A percentile compares a stretch with the other conserved stretches of the same genome.
phyloP scores from a whole-genome alignment of 2,329 filamentous ascomycete genomes.

The Graphium sp. region DNA sequence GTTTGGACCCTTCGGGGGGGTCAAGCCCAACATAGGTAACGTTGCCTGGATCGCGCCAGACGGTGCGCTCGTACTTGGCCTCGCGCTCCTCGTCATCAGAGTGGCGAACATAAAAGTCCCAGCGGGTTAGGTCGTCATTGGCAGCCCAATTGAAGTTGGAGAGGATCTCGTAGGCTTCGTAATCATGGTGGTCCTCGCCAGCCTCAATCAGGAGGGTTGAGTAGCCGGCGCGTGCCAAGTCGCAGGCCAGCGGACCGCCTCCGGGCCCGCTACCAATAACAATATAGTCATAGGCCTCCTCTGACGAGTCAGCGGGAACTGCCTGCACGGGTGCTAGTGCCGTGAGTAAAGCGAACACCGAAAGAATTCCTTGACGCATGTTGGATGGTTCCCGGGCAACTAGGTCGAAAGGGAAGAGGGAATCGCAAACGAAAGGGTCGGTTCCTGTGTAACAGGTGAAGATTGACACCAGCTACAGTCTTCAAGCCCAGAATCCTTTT shows the following conservation, averaged over 20 bases:
- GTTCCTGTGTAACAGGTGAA: too few relatives aligned
- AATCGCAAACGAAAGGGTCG: too few relatives aligned
- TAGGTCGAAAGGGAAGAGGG: too few relatives aligned
- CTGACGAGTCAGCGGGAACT: too few relatives aligned
- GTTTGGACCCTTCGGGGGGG: conserved; percentile 17
- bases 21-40: conserved; percentile 13
- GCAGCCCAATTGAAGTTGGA: conserved; percentile 28
- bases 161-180: conserved; percentile 25
- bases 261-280: conserved; percentile 46
- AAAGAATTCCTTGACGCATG: too few relatives aligned
- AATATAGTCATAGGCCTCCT: conserved; percentile 32
- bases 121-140: conserved; percentile 31
- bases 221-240: conserved; percentile 40
- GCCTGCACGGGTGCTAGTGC: too few relatives aligned
- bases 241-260: conserved; percentile 38
- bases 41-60: conserved; percentile 13
- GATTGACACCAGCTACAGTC: too few relatives aligned
- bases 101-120: conserved; percentile 44
- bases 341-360: too few relatives aligned
- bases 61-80: conserved; percentile 13
- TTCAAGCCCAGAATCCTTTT: too few relatives aligned
- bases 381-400: too few relatives aligned
- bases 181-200: conserved; percentile 36
- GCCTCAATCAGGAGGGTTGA: conserved; percentile 45
- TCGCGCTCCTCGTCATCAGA: conserved; percentile 31